phyloP scores from a whole-genome alignment of 2,329 filamentous ascomycete species.

The Zymoseptoria passerinii region DNA sequence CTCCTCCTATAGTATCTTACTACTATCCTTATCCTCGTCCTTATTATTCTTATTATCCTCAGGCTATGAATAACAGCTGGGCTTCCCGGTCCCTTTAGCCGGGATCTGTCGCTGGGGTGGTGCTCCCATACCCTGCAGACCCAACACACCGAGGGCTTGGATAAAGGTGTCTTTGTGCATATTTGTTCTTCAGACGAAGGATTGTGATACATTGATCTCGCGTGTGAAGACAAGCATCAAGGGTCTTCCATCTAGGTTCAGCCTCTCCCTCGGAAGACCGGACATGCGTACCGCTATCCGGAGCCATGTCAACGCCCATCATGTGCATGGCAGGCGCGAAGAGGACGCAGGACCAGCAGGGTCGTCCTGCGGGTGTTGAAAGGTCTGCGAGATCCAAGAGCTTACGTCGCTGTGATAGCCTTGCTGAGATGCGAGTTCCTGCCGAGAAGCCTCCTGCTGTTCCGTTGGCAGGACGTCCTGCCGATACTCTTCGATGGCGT shows the following conservation, averaged over 20 bases:
- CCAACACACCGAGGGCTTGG: not conserved
- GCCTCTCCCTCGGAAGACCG: not conserved
- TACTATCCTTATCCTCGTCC: too few relatives aligned
- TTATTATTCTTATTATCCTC: too few relatives aligned
- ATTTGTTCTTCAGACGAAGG: not conserved
- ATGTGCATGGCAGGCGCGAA: not conserved
- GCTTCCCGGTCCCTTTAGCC: not conserved
- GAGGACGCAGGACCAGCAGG: not conserved
- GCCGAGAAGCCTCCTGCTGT: not conserved
- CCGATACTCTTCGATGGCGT: not conserved
- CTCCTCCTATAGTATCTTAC: too few relatives aligned
- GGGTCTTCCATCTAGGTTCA: not conserved
- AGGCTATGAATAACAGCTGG: too few relatives aligned
- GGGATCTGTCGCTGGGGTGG: not conserved
- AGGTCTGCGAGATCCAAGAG: constrained; percentile 1
- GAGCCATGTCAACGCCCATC: not conserved
- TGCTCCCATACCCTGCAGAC: not conserved
- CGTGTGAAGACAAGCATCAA: not conserved
- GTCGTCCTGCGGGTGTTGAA: not conserved
- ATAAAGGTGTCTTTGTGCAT: not conserved
- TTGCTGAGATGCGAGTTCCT: not conserved
- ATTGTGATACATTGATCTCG: not conserved
- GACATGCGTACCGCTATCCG: not conserved
- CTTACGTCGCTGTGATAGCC: not conserved
- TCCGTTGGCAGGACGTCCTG: not conserved